A percentile compares a stretch with the other conserved stretches of the same genome.
Evolutionary conservation across 352 stramenopile species (phyloP).

Genomic region (Pythium coloratum): DNA sequence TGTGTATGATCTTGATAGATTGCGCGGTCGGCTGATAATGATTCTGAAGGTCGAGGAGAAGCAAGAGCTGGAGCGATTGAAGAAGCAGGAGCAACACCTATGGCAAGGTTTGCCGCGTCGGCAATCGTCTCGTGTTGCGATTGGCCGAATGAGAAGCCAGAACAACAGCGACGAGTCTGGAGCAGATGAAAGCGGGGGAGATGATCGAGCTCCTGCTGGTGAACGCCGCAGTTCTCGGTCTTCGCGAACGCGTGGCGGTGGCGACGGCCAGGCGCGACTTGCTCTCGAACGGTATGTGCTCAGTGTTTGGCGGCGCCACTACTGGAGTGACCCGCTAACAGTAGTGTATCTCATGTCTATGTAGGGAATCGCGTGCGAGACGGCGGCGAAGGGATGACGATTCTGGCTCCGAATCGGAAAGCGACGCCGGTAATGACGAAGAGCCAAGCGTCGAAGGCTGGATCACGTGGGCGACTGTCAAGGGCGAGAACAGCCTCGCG

Average conservation of each 20-base stretch:
- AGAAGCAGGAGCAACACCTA: constrained; percentile 64
- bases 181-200: constrained; percentile 28
- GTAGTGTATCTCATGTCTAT: constrained; percentile 1
- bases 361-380: constrained; percentile 65
- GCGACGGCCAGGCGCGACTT: constrained; percentile 44
- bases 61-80: constrained; percentile 54
- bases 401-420: constrained; percentile 54
- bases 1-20: constrained; percentile 27
- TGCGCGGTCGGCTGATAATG: constrained; percentile 70
- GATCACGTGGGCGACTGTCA: constrained; percentile 71
- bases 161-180: constrained; percentile 53
- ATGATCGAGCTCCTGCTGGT: neutral
- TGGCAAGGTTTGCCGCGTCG: constrained; percentile 81
- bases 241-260: constrained; percentile 14
- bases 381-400: constrained; percentile 45
- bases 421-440: constrained; percentile 22
- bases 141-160: constrained; percentile 73
- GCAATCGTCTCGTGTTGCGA: constrained; percentile 82
- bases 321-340: neutral
- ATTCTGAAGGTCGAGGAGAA: constrained; percentile 83
- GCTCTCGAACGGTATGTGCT: constrained; percentile 57
- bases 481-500: constrained; percentile 45
- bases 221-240: neutral
- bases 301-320: neutral
- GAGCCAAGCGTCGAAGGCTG: constrained; percentile 39